Evolutionary conservation across 495 filamentous ascomycete genomes (phyloP).

Genomic region (Hypoxylon subgilvum): DNA sequence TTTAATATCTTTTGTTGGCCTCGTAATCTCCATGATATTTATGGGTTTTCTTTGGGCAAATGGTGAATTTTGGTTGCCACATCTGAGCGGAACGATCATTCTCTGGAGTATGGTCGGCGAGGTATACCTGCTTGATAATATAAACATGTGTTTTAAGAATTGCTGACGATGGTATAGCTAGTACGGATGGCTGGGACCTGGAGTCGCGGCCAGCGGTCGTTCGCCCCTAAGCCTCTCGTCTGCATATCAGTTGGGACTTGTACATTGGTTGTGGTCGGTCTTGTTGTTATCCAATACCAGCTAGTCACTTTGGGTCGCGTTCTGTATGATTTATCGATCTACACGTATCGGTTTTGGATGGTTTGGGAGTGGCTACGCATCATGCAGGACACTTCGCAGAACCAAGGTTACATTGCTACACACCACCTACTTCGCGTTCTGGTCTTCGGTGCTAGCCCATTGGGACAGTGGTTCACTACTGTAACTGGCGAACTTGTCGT

Average conservation of each 20-base stretch:
- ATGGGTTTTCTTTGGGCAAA: neutral
- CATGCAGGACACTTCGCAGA: neutral
- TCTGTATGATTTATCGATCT: neutral
- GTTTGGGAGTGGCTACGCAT: conserved; percentile 2
- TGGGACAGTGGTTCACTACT: neutral
- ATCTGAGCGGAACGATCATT: neutral
- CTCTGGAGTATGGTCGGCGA: neutral
- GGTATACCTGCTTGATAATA: neutral
- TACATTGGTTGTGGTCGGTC: neutral
- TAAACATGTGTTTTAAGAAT: neutral
- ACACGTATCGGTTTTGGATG: neutral
- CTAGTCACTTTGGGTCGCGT: neutral
- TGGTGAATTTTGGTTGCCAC: neutral
- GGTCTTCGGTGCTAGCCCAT: neutral
- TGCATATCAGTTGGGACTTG: neutral
- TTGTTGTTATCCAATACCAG: neutral
- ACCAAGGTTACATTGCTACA: neutral
- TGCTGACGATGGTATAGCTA: neutral
- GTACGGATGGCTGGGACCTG: neutral
- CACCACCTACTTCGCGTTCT: neutral
- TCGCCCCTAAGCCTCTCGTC: neutral
- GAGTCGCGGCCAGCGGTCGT: conserved; percentile 2
- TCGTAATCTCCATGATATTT: neutral
- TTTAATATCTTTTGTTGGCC: neutral
- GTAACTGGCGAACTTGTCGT: neutral